Evolutionary conservation across 495 filamentous ascomycete species (phyloP).

Genomic region (Rostrohypoxylon terebratum): DNA sequence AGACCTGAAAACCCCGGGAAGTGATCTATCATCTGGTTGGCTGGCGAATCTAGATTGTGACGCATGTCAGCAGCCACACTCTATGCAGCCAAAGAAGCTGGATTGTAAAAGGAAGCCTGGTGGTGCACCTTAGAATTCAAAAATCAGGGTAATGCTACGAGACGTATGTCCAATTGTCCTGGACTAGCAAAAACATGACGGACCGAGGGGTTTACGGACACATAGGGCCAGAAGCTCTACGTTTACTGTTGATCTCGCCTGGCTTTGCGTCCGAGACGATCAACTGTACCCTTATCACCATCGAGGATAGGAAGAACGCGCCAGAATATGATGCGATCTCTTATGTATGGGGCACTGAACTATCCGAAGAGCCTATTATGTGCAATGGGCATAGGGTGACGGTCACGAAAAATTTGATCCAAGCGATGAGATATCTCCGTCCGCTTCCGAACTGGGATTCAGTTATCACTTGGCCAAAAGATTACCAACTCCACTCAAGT

Average conservation of each 20-base stretch:
- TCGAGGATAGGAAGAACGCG: slow-evolving; percentile 22
- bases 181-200: slow-evolving; percentile 2
- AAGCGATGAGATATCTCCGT: slow-evolving; percentile 38
- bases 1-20: not conserved
- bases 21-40: not conserved
- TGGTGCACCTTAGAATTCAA: too few relatives aligned
- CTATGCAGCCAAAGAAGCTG: not conserved
- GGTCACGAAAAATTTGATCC: slow-evolving; percentile 33
- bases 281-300: slow-evolving; percentile 28
- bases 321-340: slow-evolving; percentile 37
- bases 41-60: not conserved
- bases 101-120: not conserved
- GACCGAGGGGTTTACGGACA: slow-evolving; percentile 10
- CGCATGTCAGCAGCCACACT: not conserved
- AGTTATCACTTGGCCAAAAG: slow-evolving; percentile 26
- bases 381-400: slow-evolving; percentile 36
- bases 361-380: slow-evolving; percentile 36
- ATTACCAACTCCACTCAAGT: slow-evolving; percentile 33
- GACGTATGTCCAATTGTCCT: not conserved
- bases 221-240: slow-evolving; percentile 27
- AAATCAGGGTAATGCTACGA: not conserved
- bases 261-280: slow-evolving; percentile 33
- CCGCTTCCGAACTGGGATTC: slow-evolving; percentile 35
- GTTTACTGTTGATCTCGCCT: slow-evolving; percentile 30
- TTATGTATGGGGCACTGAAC: slow-evolving; percentile 35